phyloP scores from a whole-genome alignment of 441 rosid genomes.

The Rhodomyrtus psidioides region DNA sequence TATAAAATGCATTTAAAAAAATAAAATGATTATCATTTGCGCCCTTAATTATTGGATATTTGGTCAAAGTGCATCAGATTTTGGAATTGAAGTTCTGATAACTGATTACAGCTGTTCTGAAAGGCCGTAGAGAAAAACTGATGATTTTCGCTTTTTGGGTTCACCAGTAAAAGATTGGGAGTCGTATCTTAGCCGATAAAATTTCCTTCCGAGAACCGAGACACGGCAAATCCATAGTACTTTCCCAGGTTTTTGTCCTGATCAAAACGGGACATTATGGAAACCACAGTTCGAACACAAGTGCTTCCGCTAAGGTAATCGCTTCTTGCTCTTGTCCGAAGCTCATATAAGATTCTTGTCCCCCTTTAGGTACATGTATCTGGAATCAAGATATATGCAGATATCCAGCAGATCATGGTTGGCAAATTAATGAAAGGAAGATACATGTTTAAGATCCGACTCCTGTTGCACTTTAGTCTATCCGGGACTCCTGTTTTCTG shows the following conservation, averaged over 20 bases:
- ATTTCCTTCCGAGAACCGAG: too few relatives aligned
- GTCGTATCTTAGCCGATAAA: neutral
- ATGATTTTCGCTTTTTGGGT: neutral
- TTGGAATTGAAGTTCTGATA: neutral
- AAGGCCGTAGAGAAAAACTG: too few relatives aligned
- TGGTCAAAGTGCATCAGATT: neutral
- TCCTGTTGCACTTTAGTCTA: accelerated
- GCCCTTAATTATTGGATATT: too few relatives aligned
- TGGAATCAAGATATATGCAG: neutral
- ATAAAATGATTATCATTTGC: too few relatives aligned
- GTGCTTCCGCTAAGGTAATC: neutral
- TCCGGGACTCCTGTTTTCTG: neutral
- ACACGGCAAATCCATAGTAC: neutral
- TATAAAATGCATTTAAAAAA: too few relatives aligned
- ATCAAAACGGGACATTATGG: neutral
- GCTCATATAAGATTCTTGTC: neutral
- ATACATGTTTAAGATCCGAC: neutral
- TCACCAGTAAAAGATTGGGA: neutral
- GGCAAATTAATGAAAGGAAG: neutral
- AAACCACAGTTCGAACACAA: neutral
- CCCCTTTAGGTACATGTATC: neutral
- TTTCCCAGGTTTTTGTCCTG: neutral
- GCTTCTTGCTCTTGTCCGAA: neutral
- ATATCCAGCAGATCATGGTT: neutral
- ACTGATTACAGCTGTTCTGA: too few relatives aligned